Base-by-base conservation (phyloP, 106 monocot species). In the Apostasia shenzhenica region DNA sequence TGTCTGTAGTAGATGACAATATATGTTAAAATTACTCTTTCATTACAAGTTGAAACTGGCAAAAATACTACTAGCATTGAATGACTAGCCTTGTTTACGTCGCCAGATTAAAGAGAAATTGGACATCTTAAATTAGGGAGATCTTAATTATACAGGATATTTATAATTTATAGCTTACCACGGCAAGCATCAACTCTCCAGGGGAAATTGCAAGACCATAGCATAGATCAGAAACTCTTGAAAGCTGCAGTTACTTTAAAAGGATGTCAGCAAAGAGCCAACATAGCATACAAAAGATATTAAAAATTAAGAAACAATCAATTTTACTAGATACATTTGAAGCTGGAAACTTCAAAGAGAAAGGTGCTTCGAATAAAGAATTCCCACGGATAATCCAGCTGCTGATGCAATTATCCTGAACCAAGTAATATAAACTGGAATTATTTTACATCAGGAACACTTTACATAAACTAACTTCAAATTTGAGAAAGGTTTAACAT, bases 191-290 rank as follows among this genome's bases (percentile, higher is more conserved):
- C 56, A 84, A 72, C 46, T 75, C 84, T 67, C 92, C 82, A 67
- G 95, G 86, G 41, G 95, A 84, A 45, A 86, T 26, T 51, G 86
- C 88, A 78, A 97, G 79, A 46, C 95, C 95, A 85, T 71, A 91
- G 61, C 84, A 92, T 54, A 84, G 81, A 75, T 97, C 92, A 44
- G 78, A 81, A 53, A 87, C 59, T 69, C 70, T 67, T 65, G 82
- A 71, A 55, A 78, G 55, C 90, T 94, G 81, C 81, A 85, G 45
- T 56, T 41, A 70, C 39, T 72, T 78, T 48, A 45, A 54, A 13
- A 77, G 10, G 45, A 48, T 49, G 71, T 68, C 6, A 78, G 42
- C 62, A 71, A 67, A 13, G 48, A 54, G 40, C 8, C 62, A 11
- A 52, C 8, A 68, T 45, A 45, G 1, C 1, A 63, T 4, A 62